These are phyloP conservation scores for Vaccinium corymbosum DNA, from an alignment of 148 eudicot genomes.

Conservation along the genomic window DNA sequence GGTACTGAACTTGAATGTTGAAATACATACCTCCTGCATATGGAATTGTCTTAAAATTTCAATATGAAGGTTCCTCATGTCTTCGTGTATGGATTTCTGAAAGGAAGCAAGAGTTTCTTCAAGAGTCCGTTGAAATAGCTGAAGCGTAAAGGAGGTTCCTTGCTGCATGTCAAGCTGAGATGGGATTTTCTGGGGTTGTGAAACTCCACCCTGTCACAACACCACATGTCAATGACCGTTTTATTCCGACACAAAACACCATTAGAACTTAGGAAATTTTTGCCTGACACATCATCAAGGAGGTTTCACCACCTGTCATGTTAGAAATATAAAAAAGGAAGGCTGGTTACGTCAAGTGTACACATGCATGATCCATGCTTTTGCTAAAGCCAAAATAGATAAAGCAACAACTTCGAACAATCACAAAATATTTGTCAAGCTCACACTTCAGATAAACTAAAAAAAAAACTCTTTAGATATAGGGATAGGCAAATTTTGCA, in stretches of 20 bases:
- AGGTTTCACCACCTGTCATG: conserved; percentile 7
- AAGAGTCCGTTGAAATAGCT: conserved; percentile 84
- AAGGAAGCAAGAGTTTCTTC: conserved; percentile 91
- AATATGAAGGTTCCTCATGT: conserved; percentile 87
- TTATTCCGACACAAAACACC: not conserved
- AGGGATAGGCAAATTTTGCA: conserved; percentile 6
- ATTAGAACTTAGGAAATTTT: too few species aligned
- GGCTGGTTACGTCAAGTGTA: not conserved
- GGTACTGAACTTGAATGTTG: not conserved
- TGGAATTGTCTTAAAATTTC: conserved; percentile 91
- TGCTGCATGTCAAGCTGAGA: conserved; percentile 62
- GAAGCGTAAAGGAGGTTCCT: conserved; percentile 80
- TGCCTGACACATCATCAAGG: not conserved
- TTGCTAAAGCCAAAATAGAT: not conserved
- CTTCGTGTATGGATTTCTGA: conserved; percentile 89
- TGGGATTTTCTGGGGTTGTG: conserved; percentile 38
- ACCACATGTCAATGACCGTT: conserved; percentile 10
- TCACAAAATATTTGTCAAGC: conserved; percentile 1
- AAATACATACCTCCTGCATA: conserved; percentile 77
- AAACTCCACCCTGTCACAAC: conserved; percentile 50
- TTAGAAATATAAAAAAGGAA: not conserved
- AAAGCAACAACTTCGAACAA: not conserved
- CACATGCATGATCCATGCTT: not conserved
- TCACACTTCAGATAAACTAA: not conserved
- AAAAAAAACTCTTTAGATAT: not conserved